These are phyloP conservation scores for Kodamaea hsintzibuensis DNA, from an alignment of 805 yeast species.

Conservation along the genomic window DNA sequence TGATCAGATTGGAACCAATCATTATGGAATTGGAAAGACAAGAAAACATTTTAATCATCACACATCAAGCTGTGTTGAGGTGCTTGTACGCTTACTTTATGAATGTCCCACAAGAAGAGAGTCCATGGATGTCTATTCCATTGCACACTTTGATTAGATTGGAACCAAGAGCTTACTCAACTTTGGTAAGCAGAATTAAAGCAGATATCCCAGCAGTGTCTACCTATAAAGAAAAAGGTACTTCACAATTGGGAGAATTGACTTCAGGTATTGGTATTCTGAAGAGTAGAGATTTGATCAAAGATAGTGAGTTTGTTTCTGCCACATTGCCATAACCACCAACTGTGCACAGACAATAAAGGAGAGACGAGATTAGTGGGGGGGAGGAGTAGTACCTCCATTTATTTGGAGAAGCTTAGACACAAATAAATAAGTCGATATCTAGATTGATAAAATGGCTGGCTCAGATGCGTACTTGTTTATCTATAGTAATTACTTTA, in stretches of 20 bases:
- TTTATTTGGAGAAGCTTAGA: too few species aligned
- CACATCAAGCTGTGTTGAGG: slow-evolving; percentile 96
- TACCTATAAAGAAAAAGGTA: slow-evolving; percentile 94
- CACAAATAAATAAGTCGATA: neutral
- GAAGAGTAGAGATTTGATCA: slow-evolving; percentile 54
- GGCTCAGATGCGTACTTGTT: too few species aligned
- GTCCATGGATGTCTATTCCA: slow-evolving; percentile 99
- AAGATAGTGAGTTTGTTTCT: slow-evolving; percentile 25
- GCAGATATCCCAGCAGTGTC: slow-evolving; percentile 98
- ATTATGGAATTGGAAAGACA: slow-evolving; percentile 98
- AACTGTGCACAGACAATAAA: too few species aligned
- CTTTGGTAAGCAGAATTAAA: slow-evolving; percentile 83
- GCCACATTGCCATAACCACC: neutral
- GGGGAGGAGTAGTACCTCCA: too few species aligned
- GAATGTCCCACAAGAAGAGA: slow-evolving; percentile 96
- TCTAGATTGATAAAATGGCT: neutral
- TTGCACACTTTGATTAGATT: slow-evolving; percentile 89
- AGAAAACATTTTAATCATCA: slow-evolving; percentile 91
- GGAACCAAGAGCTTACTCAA: slow-evolving; percentile 93
- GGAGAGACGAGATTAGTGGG: too few species aligned
- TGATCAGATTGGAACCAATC: slow-evolving; percentile 91
- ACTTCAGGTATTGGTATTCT: slow-evolving; percentile 32
- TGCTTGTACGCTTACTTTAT: slow-evolving; percentile 97
- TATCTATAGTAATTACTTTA: neutral
- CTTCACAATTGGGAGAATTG: slow-evolving; percentile 61